Evolutionary conservation across 805 yeast species (phyloP).

Genomic region (Barnettozyma vustinii): DNA sequence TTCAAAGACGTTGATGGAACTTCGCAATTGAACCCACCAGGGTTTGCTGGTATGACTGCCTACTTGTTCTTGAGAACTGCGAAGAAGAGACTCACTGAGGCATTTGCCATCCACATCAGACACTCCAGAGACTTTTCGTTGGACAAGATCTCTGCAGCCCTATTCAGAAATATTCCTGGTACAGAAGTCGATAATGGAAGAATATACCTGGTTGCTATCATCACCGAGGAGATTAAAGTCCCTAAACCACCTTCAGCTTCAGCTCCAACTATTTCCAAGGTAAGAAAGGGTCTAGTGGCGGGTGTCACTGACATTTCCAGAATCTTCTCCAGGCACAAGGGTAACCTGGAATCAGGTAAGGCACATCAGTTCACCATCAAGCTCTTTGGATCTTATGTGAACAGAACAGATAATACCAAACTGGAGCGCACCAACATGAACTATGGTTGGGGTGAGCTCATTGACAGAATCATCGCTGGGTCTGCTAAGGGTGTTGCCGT

Average conservation of each 20-base stretch:
- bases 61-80: conserved; percentile 65
- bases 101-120: conserved; percentile 63
- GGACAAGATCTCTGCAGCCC: conserved; percentile 70
- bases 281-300: conserved; percentile 75
- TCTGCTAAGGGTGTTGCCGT: conserved; percentile 72
- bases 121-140: conserved; percentile 53
- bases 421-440: conserved; percentile 37
- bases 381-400: conserved; percentile 64
- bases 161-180: conserved; percentile 72
- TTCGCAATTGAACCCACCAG: conserved; percentile 55
- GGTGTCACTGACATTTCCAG: conserved; percentile 85
- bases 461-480: conserved; percentile 72
- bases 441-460: conserved; percentile 86
- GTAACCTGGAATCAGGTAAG: conserved; percentile 53
- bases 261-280: conserved; percentile 26
- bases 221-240: conserved; percentile 64
- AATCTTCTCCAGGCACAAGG: conserved; percentile 61
- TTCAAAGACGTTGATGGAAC: conserved; percentile 66
- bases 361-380: conserved; percentile 68
- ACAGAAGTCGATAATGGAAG: conserved; percentile 57
- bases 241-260: conserved; percentile 23
- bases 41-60: conserved; percentile 67
- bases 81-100: conserved; percentile 65
- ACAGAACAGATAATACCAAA: conserved; percentile 29
- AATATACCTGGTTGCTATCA: conserved; percentile 68